Evolutionary conservation across 169 alveolate species (phyloP), one percentile per base, ranked within the genome.

Genomic region (Ichthyophthirius multifiliis): DNA sequence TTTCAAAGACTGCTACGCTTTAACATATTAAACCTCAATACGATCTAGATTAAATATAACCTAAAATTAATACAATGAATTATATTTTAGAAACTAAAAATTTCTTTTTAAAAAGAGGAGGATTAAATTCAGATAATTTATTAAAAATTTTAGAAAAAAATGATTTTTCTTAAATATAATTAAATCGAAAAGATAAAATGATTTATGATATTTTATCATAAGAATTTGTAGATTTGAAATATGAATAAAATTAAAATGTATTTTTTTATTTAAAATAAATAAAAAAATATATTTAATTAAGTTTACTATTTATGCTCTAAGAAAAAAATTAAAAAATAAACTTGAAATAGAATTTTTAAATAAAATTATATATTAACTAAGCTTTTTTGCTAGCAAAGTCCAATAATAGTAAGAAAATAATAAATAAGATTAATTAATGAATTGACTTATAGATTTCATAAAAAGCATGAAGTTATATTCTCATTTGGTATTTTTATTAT

Each of bases 71-170:
- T n/a, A n/a, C n/a, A n/a, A n/a, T n/a, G n/a, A n/a, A n/a, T n/a
- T n/a, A n/a, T n/a, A n/a, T n/a, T n/a, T n/a, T n/a, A n/a, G n/a
- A n/a, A n/a, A n/a, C n/a, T n/a, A n/a, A n/a, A n/a, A n/a, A n/a
- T n/a, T n/a, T n/a, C n/a, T n/a, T n/a, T n/a, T n/a, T 55, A 39
- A 55, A 55, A 55, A 55, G 71, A 55, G 71, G 71, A 20, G 18
- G 71, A n/a, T 39, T 55, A 27, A 55, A 55, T 27, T 15, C 71
- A 5, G 71, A 55, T 55, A 55, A 39, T 4, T 27, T 55, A n/a
- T n/a, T n/a, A n/a, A n/a, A n/a, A n/a, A n/a, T n/a, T n/a, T n/a
- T n/a, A n/a, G n/a, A n/a, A 15, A 46, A 20, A 0, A 10, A 46
- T 46, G 16, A 46, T 46, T 46, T 12, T 46, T 20, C n/a, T n/a